Conservation (phyloP, 306 rosid species). For the Casuarina equisetifolia region DNA sequence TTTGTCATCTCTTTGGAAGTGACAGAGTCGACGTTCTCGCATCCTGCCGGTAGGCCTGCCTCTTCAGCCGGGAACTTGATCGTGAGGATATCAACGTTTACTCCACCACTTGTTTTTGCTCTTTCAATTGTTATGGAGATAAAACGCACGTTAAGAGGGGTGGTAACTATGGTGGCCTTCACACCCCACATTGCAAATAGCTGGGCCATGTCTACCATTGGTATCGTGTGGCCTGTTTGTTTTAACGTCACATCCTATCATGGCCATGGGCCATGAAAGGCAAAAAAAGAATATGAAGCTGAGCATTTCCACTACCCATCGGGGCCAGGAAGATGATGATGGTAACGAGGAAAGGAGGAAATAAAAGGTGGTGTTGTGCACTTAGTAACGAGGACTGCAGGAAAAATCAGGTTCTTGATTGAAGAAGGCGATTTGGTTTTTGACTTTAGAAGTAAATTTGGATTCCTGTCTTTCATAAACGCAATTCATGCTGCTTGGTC, state of each 20-base stretch:
- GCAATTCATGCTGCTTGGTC: too few relatives aligned
- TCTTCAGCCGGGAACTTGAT: not conserved
- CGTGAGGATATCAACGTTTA: not conserved
- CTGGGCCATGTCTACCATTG: constrained; percentile 1
- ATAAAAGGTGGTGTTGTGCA: not conserved
- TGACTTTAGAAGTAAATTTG: too few relatives aligned
- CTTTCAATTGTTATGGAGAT: not conserved
- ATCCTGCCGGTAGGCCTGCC: constrained; percentile 1
- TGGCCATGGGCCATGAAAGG: constrained; percentile 14
- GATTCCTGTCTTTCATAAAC: too few relatives aligned
- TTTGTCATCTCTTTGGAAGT: not conserved
- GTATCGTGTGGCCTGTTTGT: constrained; percentile 15
- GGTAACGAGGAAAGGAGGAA: not conserved
- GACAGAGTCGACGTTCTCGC: not conserved
- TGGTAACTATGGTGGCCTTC: constrained; percentile 12
- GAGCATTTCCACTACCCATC: not conserved
- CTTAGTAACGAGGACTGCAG: too few relatives aligned
- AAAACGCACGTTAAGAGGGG: not conserved
- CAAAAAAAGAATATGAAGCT: constrained; percentile 5
- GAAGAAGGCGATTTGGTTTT: too few relatives aligned
- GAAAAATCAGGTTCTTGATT: too few relatives aligned
- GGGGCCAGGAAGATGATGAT: not conserved
- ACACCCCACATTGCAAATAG: constrained; percentile 4
- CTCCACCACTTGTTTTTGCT: not conserved
- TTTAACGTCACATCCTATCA: too few relatives aligned